Conservation (phyloP, 2,329 filamentous ascomycete species). For the Colletotrichum neosansevieriae region DNA sequence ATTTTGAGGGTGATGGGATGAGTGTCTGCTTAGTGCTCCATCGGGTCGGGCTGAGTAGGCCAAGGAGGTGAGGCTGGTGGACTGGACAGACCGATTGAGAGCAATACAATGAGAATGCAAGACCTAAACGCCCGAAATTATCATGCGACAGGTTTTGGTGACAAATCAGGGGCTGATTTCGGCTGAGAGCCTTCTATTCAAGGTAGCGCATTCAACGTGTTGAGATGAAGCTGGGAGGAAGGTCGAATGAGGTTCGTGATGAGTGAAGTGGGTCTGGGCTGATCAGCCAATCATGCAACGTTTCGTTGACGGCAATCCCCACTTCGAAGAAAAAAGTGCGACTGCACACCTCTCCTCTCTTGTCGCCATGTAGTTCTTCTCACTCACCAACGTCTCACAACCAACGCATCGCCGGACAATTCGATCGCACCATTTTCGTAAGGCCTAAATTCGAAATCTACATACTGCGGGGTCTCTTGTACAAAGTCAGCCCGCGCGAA, state of each 20-base stretch:
- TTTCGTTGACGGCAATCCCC: slow-evolving; percentile 12
- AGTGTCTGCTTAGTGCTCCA: not conserved
- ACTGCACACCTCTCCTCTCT: slow-evolving; percentile 22
- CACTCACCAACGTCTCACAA: slow-evolving; percentile 16
- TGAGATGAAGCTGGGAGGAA: slow-evolving; percentile 21
- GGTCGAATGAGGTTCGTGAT: slow-evolving; percentile 14
- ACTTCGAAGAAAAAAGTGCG: slow-evolving; percentile 35
- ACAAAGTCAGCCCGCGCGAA: not conserved
- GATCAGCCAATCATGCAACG: slow-evolving; percentile 24
- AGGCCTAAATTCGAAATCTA: not conserved
- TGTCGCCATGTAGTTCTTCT: not conserved
- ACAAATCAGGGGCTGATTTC: no score
- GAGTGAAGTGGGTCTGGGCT: slow-evolving; percentile 37
- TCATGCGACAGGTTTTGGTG: no score
- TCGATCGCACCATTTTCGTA: not conserved
- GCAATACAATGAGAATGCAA: no score
- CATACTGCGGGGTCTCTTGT: not conserved
- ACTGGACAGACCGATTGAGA: not conserved
- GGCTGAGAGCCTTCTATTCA: no score
- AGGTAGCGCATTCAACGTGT: not conserved
- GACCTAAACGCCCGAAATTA: no score
- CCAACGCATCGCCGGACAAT: not conserved
- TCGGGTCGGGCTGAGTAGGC: not conserved
- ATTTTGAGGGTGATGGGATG: not conserved
- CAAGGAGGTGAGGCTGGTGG: not conserved